Evolutionary conservation across 805 yeast species (phyloP), one percentile per base, ranked within the genome.

Genomic region (Candida orba): DNA sequence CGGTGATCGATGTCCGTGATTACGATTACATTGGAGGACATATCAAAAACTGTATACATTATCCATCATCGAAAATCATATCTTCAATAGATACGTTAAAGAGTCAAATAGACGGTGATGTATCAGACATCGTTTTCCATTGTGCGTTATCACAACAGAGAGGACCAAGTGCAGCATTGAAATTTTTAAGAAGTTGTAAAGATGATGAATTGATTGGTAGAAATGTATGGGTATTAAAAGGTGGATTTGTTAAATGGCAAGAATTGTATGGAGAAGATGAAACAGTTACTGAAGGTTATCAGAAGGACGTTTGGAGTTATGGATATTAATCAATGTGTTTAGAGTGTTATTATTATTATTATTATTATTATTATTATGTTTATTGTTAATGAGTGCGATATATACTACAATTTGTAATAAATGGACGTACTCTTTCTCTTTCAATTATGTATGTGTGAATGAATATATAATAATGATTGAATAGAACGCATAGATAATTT

Each of bases 191-290:
- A 45, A 61, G 56, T 4, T 58, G 50, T 4, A 52, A 59, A 6
- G 40, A 44, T 1, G 53, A 50, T 6, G 30, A 41, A 45, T 60
- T 64, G 3, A 56, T 62, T 7, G 56, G 51, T 6, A 70, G 78
- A 45, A 65, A 72, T 29, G 78, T 91, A 2, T 83, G 79, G 72
- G 81, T 91, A 3, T 66, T 93, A 31, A 64, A 73, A 47, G 97
- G 96, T 4, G 98, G 99, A 0, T 93, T 91, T 62, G 76, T 74
- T 34, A 72, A 72, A 42, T 91, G 98, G 98, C 95, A 86, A 51
- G 67, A 71, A 40, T 58, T 65, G 7, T 90, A 82, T 57, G 95
- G 96, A 2, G 69, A 66, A 2, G 95, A 89, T 53, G 49, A 50
- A 1, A 49, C 59, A 2, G 79, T 83, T 8, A 87, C 95, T 0